Evolutionary conservation across 148 eudicot genomes (phyloP), one percentile per base, ranked within the genome.

Genomic region (Rhododendron molle): DNA sequence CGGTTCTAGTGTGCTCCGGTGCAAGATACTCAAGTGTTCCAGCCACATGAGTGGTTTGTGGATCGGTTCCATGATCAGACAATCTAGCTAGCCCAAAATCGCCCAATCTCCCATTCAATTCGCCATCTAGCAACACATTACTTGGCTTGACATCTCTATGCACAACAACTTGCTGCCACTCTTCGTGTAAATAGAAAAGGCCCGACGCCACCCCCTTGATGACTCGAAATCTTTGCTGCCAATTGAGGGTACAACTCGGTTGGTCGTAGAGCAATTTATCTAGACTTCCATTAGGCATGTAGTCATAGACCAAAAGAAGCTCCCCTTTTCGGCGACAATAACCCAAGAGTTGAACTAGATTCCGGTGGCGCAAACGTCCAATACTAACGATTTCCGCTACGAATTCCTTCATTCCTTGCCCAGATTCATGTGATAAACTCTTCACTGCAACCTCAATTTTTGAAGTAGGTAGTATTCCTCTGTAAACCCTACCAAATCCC

Each of bases 101-200:
- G 3, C 92, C 88, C 23, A 90, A 69, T 38, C 89, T 62, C 3
- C 88, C 92, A 10, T 88, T 88, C 26, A 87, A 15, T 2, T 90
- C 92, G 2, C 85, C 88, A 40, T 90, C 92, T 18, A 90, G 43
- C 32, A 90, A 60, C 1, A 90, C 88, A 50, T 88, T 90, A 44
- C 92, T 90, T 28, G 89, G 89, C 78, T 90, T 90, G 1, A 90
- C 82, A 50, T 90, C 92, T 81, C 92, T 73, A 21, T 90, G 92
- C 0, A 90, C 71, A 36, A 90, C 90, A 2, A 87, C 85, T 78
- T 90, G 89, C 13, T 88, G 90, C 85, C 86, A 90, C 44, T 56
- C 86, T 83, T 90, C 90, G 60, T 90, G 92, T 0, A 90, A 32
- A 72, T 88, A 90, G 0, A 87, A 46, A 11, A 90, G 71, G 1